A percentile compares a stretch with the other conserved stretches of the same genome.
Evolutionary conservation across 305 asterid species (phyloP).

Genomic region (Andrographis paniculata): DNA sequence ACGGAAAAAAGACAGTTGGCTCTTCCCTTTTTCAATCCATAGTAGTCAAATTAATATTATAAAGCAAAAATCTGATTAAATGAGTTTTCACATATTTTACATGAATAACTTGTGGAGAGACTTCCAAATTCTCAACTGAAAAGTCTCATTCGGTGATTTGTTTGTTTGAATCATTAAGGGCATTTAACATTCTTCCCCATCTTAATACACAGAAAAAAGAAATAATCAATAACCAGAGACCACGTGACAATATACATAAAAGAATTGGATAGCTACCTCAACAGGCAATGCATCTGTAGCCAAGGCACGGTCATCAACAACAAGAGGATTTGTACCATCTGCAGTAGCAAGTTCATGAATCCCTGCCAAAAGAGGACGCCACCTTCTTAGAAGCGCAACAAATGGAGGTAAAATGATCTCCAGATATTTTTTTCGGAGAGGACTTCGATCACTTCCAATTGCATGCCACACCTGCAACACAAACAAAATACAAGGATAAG

Average conservation of each 20-base stretch:
- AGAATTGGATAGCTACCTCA: conserved; percentile 53
- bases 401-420: conserved; percentile 95
- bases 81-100: conserved; percentile 12
- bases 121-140: conserved; percentile 1
- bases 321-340: conserved; percentile 96
- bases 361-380: conserved; percentile 99
- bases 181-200: conserved; percentile 1
- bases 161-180: conserved; percentile 6
- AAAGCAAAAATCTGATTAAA: conserved; percentile 14
- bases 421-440: conserved; percentile 86
- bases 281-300: conserved; percentile 96
- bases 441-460: conserved; percentile 71
- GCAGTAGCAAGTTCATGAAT: conserved; percentile 89
- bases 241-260: conserved; percentile 14
- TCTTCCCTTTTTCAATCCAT: conserved; percentile 3
- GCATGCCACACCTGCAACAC: conserved; percentile 85
- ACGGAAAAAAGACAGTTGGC: conserved; percentile 3
- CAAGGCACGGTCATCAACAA: conserved; percentile 87
- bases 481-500: conserved; percentile 21
- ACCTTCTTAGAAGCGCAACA: conserved; percentile 90
- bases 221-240: conserved; percentile 17
- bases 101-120: conserved; percentile 3
- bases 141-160: conserved; percentile 14
- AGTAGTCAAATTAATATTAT: conserved; percentile 5
- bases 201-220: conserved; percentile 12